Base-by-base conservation (phyloP, 1,284 basidiomycete species). In the Leccinum cinnamomeum region DNA sequence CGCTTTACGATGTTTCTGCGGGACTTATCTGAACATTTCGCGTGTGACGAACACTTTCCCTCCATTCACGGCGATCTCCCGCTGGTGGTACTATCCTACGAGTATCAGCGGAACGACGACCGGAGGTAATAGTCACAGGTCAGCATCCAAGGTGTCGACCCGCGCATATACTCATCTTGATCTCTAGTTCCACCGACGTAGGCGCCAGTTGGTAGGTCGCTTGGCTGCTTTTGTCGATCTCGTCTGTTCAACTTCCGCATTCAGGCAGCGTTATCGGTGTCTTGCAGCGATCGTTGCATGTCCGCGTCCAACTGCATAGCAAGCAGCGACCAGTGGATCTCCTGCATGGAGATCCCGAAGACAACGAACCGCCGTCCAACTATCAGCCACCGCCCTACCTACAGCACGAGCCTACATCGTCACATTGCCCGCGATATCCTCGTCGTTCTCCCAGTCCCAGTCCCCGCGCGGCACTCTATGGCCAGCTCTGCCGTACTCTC, bases 1-100 rank as follows among this genome's bases (percentile, higher is more conserved):
- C 14, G 37, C 37, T 14, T 7, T 10, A 30, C 30, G 8, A 30
- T 30, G 30, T 30, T 33, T 33, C 8, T 10, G 30, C 28, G 10
- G 3, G 30, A 10, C 10, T 11, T 11, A 8, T 10, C 8, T 10
- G 8, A 33, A 8, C 25, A 28, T 0, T 28, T 28, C 25, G 25
- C 28, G 28, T 28, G 28, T 28, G 0, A 28, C 28, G 0, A 28
- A 28, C 28, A 28, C 2, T 28, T 28, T 28, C 28, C 28, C 28
- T 28, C 0, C 28, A 2, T 28, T 2, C 28, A 28, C 28, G 30
- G 30, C 30, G 30, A 1, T 79, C 77, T 57, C 89, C 91, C 7
- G 91, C 90, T 18, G 91, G 91, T 41, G 89, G 89, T 35, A 35
- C 53, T 90, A 89, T 72, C 85, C 88, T 0, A 91, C 90, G 0